Base-by-base conservation (phyloP, 2,329 filamentous ascomycete species). In the Ophiobolus disseminans region DNA sequence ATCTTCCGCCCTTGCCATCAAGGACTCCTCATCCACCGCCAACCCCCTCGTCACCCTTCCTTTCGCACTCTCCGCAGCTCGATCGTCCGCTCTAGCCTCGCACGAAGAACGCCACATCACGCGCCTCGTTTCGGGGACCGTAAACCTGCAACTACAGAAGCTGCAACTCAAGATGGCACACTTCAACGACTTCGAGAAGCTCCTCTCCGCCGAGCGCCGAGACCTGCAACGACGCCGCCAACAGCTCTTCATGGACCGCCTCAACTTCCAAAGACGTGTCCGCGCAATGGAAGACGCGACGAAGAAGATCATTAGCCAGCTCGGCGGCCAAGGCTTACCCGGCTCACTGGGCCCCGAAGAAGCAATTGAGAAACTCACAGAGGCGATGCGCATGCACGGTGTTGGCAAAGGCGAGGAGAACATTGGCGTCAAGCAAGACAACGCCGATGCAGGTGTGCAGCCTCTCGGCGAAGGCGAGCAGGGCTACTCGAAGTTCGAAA, bases 41-140 rank as follows among this genome's bases (percentile, higher is more conserved):
- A 73, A 75, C 53, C 68, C 73, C 1, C 73, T 91, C 40, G 85
- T 91, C 5, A 92, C 87, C 22, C 87, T 96, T 47, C 91, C 92
- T 2, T 82, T 99, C 40, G 91, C 90, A 14, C 84, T 92, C 7
- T 88, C 93, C 54, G 92, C 92, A 10, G 91, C 90, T 2, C 89
- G 94, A 52, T 85, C 92, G 1, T 88, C 89, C 6, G 94, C 88
- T 3, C 85, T 99, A 25, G 92, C 93, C 21, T 97, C 93, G 3
- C 91, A 97, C 63, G 93, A 97, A 73, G 94, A 99, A 74, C 89
- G 95, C 48, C 91, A 97, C 75, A 94, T 97, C 85, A 96, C 92
- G 16, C 89, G 91, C 13, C 85, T 97, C 37, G 90, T 99, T 8
- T 93, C 91, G 2, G 89, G 91, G 5, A 91, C 91, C 0, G 90